Evolutionary conservation across 306 rosid genomes (phyloP), one percentile per base, ranked within the genome.

Genomic region (Senna siamea): DNA sequence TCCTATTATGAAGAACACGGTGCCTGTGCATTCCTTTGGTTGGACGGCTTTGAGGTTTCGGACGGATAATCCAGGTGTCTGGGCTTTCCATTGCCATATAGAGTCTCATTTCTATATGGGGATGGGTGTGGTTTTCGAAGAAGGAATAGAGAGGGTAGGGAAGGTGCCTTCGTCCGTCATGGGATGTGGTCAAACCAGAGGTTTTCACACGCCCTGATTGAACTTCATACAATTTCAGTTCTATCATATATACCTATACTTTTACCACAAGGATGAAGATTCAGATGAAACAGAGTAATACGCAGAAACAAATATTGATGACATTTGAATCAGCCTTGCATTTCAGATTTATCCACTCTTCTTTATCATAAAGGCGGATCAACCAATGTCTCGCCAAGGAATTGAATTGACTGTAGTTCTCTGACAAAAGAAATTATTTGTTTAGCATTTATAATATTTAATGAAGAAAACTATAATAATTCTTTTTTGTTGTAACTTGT

Each of bases 1-100:
- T 51, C 98, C 97, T 1, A 89, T 93, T 0, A 84, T 76, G 92
- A 93, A 93, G 90, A 91, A 93, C 66, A 93, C 97, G 0, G 96
- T 91, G 62, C 79, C 96, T 0, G 75, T 93, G 78, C 98, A 93
- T 69, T 77, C 61, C 0, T 85, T 46, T 35, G 92, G 97, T 38
- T 93, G 98, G 97, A 93, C 98, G 9, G 94, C 98, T 2, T 20
- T 93, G 79, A 91, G 98, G 73, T 93, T 93, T 52, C 58, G 74
- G 62, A 77, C 98, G 0, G 81, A 89, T 34, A 91, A 93, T 28
- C 98, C 98, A 1, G 98, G 98, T 0, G 92, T 79, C 9, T 89
- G 98, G 98, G 90, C 89, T 4, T 93, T 93, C 34, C 98, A 93
- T 80, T 93, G 98, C 81, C 98, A 89, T 44, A 86, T 93, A 14